Base-by-base conservation (phyloP, 1,284 basidiomycete species). In the Phlebopus sp. region DNA sequence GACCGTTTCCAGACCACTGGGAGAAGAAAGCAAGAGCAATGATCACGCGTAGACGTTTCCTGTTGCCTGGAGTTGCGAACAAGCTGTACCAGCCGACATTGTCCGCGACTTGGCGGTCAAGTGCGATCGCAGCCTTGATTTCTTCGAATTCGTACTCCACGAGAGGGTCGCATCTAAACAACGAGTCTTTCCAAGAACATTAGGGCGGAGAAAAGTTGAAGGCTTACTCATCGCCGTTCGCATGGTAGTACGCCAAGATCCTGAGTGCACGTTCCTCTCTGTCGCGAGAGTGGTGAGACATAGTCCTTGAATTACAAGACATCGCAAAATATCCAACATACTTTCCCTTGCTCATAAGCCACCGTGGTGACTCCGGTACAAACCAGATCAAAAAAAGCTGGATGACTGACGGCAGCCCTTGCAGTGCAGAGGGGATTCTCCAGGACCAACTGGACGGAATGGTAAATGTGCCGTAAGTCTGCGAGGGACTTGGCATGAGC, bases 61-160 rank as follows among this genome's bases (percentile, higher is more conserved):
- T 69, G 71, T 86, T 86, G 37, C 83, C 84, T 14, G 70, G 62
- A 31, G 74, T 81, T 27, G 64, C 55, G 59, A 82, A 60, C 54
- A 85, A 74, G 1, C 77, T 69, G 54, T 69, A 73, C 77, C 79
- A 86, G 44, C 80, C 79, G 35, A 82, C 68, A 53, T 77, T 78
- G 44, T 72, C 64, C 18, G 19, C 45, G 68, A 68, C 53, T 10
- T 64, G 69, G 43, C 75, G 71, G 58, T 86, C 84, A 49, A 82
- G 72, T 11, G 78, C 75, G 49, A 86, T 76, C 27, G 82, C 80
- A 19, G 79, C 72, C 69, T 78, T 83, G 70, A 89, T 88, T 68
- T 88, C 85, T 54, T 84, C 74, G 55, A 77, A 83, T 63, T 89
- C 84, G 58, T 81, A 84, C 51, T 76, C 68, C 25, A 88, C 81